Evolutionary conservation across 257 asterid genomes (phyloP), one percentile per base, ranked within the genome.

Genomic region (Solanum ahanhuiri): DNA sequence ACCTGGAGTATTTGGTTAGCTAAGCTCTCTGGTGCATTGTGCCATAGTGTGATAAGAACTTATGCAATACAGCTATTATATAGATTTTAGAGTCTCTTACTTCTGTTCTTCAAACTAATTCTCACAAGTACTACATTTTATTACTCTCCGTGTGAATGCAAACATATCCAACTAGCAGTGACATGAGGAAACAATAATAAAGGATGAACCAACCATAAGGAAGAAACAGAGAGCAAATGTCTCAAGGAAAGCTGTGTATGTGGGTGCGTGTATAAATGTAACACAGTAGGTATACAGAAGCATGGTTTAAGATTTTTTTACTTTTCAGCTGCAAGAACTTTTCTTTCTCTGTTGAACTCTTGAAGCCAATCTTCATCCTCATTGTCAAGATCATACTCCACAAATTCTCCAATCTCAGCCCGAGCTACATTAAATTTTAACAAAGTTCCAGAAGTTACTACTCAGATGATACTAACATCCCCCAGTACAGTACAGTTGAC

Each of bases 361-460:
- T 89, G 91, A 87, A 95, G 98, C 99, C 99, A 96, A 90, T 96
- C 99, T 84, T 96, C 99, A 58, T 96, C 99, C 96, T 96, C 99
- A 87, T 96, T 95, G 89, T 96, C 99, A 51, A 96, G 98, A 90
- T 96, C 99, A 84, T 96, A 96, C 92, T 96, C 99, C n/a, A 96
- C 90, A 91, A 95, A 96, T 86, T 96, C 98, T 90, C 99, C 99
- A 77, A 96, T 92, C 91, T 96, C 98, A 89, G 98, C 96, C 71
- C 98, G 98, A 84, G 94, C 98, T 96, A 93, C 76, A 93, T 89
- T 88, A 60, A 71, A 86, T 73, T 73, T 57, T 69, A 87, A 70
- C 76, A 43, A 87, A 85, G 66, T 84, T 39, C 73, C 88, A 87
- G 86, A 39, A 66, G 10, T 60, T 70, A 20, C 58, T 85, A 23